These are phyloP conservation scores for Neofusicoccum parvum DNA, from an alignment of 2,329 filamentous ascomycete species.

Conservation along the genomic window DNA sequence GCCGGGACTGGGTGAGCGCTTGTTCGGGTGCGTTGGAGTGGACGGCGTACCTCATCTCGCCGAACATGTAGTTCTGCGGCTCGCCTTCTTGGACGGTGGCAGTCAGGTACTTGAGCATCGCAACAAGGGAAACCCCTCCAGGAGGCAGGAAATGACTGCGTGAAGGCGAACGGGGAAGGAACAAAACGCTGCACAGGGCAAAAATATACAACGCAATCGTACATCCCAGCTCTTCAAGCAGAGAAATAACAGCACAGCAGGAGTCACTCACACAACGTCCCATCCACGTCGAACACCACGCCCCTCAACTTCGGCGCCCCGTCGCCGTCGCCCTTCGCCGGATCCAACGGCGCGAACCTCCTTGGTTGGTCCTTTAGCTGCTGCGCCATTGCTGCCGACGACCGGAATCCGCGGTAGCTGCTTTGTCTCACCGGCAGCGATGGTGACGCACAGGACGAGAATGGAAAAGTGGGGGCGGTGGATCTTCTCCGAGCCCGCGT, in stretches of 20 bases:
- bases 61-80: constrained; percentile 95
- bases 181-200: too few relatives aligned
- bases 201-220: too few relatives aligned
- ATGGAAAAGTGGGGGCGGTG: not conserved
- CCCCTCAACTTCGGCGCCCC: constrained; percentile 54
- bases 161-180: too few relatives aligned
- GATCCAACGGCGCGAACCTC: constrained; percentile 54
- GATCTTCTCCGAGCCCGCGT: too few relatives aligned
- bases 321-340: constrained; percentile 32
- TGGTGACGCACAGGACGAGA: not conserved
- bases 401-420: too few relatives aligned
- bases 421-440: too few relatives aligned
- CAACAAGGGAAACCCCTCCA: too few relatives aligned
- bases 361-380: constrained; percentile 42
- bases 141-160: not conserved
- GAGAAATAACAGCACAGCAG: not conserved
- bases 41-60: constrained; percentile 68
- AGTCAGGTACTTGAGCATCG: not conserved
- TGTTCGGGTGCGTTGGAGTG: too few relatives aligned
- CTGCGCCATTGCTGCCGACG: not conserved
- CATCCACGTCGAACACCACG: constrained; percentile 90
- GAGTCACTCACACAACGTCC: constrained; percentile 75
- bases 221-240: not conserved
- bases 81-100: constrained; percentile 56
- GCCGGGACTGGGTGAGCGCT: not conserved